Evolutionary conservation across 1,284 basidiomycete genomes (phyloP), one percentile per base, ranked within the genome.

Genomic region (Heterobasidion annosum): DNA sequence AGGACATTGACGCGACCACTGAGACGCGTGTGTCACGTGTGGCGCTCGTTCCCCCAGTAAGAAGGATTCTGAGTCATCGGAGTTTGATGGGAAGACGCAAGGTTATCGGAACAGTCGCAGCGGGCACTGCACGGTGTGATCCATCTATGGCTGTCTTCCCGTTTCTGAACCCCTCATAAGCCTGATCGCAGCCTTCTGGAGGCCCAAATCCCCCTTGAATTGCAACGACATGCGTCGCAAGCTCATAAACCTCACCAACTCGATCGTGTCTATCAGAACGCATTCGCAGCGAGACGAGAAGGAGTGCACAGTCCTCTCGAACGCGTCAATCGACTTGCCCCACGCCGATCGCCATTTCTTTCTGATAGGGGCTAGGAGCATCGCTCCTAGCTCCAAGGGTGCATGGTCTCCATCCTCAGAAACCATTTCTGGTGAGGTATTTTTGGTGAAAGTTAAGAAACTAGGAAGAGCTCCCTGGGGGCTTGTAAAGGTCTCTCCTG

Each of bases 381-480:
- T 25, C 25, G 25, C 18, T 50, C 37, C 37, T 40, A n/a, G n/a
- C 10, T 25, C 15, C 25, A 46, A 51, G 16, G 42, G 63, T 18
- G 64, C 45, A 32, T 18, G 42, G 54, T 42, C 37, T 16, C 52
- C 19, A n/a, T 43, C n/a, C 19, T 40, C 25, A 5, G 10, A 54
- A 53, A 25, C n/a, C 1, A 8, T 35, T 7, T 16, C 33, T 34
- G 32, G 19, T 13, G 33, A 34, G 8, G 33, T 15, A 35, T 55
- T 56, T 19, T 48, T 34, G 43, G 32, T 59, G 32, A 53, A 54
- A 13, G 42, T 34, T n/a, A 64, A 50, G 56, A 61, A 51, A 35
- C 42, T 59, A 0, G 54, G 54, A 45, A 62, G 54, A 49, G 54
- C 49, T 45, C 25, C 45, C 34, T 84, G 80, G 78, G 70, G 73